phyloP scores from a whole-genome alignment of 768 basidiomycete genomes.

The Pholiota microspora region DNA sequence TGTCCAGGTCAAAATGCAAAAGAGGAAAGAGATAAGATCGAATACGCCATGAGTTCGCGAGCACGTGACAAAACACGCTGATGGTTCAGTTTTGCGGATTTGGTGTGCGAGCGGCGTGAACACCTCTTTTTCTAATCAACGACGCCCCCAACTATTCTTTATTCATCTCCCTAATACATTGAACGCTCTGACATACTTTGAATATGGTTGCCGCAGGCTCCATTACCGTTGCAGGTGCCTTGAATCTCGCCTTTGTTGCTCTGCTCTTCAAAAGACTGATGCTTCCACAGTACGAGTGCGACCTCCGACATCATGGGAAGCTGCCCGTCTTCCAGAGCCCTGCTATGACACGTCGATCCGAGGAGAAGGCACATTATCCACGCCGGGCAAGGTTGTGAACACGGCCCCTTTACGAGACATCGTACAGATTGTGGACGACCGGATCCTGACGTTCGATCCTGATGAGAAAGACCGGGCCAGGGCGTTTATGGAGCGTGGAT shows the following conservation, averaged over 20 bases:
- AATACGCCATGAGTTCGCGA: constrained; percentile 22
- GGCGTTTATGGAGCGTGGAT: constrained; percentile 82
- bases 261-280: constrained; percentile 12
- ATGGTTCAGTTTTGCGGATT: constrained; percentile 31
- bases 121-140: constrained; percentile 13
- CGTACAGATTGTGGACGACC: constrained; percentile 89
- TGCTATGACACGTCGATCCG: constrained; percentile 69
- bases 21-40: constrained; percentile 28
- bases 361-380: constrained; percentile 83
- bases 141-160: constrained; percentile 12
- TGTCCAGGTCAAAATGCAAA: too few species aligned
- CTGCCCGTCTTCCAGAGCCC: constrained; percentile 77
- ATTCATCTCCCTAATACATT: constrained; percentile 6
- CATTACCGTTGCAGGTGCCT: constrained; percentile 80
- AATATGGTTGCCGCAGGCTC: constrained; percentile 83
- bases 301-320: constrained; percentile 83
- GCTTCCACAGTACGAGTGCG: constrained; percentile 75
- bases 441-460: constrained; percentile 94
- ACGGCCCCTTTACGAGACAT: constrained; percentile 68
- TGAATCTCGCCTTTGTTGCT: constrained; percentile 17
- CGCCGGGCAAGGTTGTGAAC: constrained; percentile 54
- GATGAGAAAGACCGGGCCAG: constrained; percentile 82
- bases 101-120: constrained; percentile 5
- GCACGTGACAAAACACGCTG: constrained; percentile 39
- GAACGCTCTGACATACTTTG: constrained; percentile 2